These are phyloP conservation scores for Passiflora organensis DNA, from an alignment of 345 rosid species.

Conservation along the genomic window DNA sequence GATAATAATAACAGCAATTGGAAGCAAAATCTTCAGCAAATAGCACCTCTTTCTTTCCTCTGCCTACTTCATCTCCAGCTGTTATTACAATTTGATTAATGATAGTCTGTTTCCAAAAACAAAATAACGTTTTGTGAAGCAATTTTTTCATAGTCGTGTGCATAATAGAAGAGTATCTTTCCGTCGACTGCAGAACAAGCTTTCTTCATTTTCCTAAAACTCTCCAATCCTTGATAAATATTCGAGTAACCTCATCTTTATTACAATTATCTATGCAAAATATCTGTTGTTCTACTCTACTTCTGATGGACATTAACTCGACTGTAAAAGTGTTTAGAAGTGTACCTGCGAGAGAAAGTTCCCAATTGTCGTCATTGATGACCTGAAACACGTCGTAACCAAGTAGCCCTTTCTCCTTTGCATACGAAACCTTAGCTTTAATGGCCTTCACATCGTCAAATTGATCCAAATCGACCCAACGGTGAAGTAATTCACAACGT, in stretches of 20 bases:
- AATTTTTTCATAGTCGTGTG: not conserved
- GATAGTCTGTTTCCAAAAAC: not conserved
- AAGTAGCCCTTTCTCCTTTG: conserved; percentile 27
- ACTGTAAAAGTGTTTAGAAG: no score
- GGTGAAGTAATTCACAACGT: conserved; percentile 23
- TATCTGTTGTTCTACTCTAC: no score
- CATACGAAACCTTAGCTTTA: conserved; percentile 33
- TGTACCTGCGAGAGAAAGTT: conserved; percentile 38
- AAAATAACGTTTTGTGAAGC: not conserved
- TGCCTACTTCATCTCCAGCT: conserved; percentile 23
- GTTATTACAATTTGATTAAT: conserved; percentile 1
- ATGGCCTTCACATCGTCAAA: conserved; percentile 35
- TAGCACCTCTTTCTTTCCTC: conserved; percentile 13
- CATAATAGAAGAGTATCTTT: not conserved
- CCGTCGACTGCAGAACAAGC: no score
- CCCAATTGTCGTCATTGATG: conserved; percentile 32
- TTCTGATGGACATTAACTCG: no score
- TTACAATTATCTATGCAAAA: no score
- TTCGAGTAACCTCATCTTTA: no score
- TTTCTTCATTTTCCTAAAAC: no score
- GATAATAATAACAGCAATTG: conserved; percentile 17
- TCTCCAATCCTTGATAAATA: no score
- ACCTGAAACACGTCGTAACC: conserved; percentile 38
- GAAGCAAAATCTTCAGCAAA: conserved; percentile 17
- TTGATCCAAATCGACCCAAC: conserved; percentile 31